A percentile compares a stretch with the other conserved stretches of the same genome.
These are phyloP conservation scores for Symbiodinium pilosum DNA, from an alignment of 73 alveolate species.

Conservation along the genomic window DNA sequence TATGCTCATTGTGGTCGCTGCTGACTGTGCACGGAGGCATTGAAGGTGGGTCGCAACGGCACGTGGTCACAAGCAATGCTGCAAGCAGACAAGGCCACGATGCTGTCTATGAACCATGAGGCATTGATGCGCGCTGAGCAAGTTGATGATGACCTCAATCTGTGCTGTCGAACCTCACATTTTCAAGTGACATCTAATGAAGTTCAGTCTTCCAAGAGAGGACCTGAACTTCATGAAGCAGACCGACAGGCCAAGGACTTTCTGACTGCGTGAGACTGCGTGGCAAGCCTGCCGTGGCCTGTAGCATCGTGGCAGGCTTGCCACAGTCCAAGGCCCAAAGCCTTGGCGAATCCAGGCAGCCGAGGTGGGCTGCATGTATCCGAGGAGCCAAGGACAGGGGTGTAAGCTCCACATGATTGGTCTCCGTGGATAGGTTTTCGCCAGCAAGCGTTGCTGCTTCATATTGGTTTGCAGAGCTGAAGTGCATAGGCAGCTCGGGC, in stretches of 20 bases:
- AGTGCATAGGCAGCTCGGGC: constrained; percentile 50
- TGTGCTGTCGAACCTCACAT: no score
- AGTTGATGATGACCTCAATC: no score
- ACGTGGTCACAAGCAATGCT: constrained; percentile 52
- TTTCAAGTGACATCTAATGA: no score
- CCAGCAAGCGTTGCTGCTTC: no score
- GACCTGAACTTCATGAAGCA: constrained; percentile 54
- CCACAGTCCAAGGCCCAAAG: constrained; percentile 22
- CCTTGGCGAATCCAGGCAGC: constrained; percentile 58
- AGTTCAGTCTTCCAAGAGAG: no score
- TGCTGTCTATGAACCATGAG: neutral
- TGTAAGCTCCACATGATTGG: no score
- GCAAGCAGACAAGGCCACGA: constrained; percentile 63
- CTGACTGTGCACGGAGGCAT: constrained; percentile 14
- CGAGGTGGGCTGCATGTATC: constrained; percentile 21
- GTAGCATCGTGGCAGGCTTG: constrained; percentile 21
- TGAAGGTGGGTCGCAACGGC: constrained; percentile 37
- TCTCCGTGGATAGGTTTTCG: neutral
- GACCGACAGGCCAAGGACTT: constrained; percentile 31
- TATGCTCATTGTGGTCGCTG: no score
- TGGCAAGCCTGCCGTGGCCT: neutral
- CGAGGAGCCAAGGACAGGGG: no score
- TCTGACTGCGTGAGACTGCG: neutral
- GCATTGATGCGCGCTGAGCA: neutral
- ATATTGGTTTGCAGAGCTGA: no score